Percentiles rank a stretch among this genome's conserved stretches.
Evolutionary conservation across 2,329 filamentous ascomycete species (phyloP).

Genomic region (Lojkania enalia): DNA sequence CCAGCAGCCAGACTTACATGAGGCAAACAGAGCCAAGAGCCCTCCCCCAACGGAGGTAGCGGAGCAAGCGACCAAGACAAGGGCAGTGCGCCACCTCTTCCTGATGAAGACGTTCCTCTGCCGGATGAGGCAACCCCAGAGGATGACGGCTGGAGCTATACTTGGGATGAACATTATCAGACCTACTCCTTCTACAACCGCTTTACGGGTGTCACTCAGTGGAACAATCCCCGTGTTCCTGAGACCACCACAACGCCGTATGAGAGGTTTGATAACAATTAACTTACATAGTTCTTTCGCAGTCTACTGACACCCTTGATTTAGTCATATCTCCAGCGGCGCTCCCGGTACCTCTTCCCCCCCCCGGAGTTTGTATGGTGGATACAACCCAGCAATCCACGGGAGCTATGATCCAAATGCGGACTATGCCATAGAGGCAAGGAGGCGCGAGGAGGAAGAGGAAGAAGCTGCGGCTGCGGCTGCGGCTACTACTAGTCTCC

Average conservation of each 20-base stretch:
- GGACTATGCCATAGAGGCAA: constrained; percentile 70
- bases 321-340: constrained; percentile 30
- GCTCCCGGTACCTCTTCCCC: neutral
- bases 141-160: constrained; percentile 76
- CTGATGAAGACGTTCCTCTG: constrained; percentile 35
- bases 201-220: constrained; percentile 74
- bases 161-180: constrained; percentile 71
- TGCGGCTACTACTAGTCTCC: constrained; percentile 38
- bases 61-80: neutral
- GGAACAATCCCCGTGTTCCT: constrained; percentile 82
- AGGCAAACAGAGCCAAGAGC: neutral
- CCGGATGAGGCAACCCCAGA: constrained; percentile 57
- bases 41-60: neutral
- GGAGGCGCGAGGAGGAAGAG: constrained; percentile 47
- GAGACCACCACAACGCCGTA: constrained; percentile 33
- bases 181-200: constrained; percentile 86
- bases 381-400: constrained; percentile 95
- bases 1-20: neutral
- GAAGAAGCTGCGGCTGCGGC: constrained; percentile 29
- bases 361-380: constrained; percentile 58
- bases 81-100: neutral
- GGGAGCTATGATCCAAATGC: constrained; percentile 95
- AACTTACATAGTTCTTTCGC: constrained; percentile 26
- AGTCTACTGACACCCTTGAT: constrained; percentile 34
- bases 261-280: constrained; percentile 43